These are phyloP conservation scores for Cercospora sojina DNA, from an alignment of 2,329 filamentous ascomycete genomes.

Conservation along the genomic window DNA sequence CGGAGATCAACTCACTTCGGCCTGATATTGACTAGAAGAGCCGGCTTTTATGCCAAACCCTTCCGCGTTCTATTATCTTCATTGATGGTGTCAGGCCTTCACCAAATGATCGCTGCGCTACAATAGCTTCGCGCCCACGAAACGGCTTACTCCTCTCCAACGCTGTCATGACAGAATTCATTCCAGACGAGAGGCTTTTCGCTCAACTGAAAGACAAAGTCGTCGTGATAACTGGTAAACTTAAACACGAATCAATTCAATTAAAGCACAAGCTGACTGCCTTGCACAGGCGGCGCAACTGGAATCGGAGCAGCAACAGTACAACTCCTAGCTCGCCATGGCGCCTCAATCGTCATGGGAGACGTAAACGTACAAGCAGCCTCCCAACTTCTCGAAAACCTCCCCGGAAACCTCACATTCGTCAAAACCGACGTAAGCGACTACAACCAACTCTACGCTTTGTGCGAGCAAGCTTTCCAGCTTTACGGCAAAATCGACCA, in stretches of 20 bases:
- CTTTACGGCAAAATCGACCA: constrained; percentile 51
- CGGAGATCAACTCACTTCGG: background rate
- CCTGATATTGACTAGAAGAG: background rate
- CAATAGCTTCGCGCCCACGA: background rate
- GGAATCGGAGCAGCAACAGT: constrained; percentile 48
- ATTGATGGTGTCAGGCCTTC: too few species aligned
- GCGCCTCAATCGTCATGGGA: constrained; percentile 48
- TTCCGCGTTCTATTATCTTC: background rate
- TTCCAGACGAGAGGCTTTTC: constrained; percentile 14
- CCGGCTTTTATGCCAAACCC: background rate
- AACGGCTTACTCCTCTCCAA: background rate
- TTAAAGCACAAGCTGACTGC: background rate
- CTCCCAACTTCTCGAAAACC: constrained; percentile 8
- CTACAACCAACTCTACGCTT: constrained; percentile 47
- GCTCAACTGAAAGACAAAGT: constrained; percentile 33
- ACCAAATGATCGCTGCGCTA: background rate
- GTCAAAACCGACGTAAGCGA: constrained; percentile 47
- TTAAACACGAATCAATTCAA: background rate
- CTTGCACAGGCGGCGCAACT: constrained; percentile 43
- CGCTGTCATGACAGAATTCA: constrained; percentile 19
- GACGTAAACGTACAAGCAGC: constrained; percentile 35
- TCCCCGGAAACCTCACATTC: constrained; percentile 37
- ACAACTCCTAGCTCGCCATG: constrained; percentile 40
- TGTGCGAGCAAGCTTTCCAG: constrained; percentile 50
- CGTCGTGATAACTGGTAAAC: constrained; percentile 36